A percentile compares a stretch with the other conserved stretches of the same genome.
phyloP scores from a whole-genome alignment of 2,329 filamentous ascomycete genomes.

The Neofusicoccum umdonicola region DNA sequence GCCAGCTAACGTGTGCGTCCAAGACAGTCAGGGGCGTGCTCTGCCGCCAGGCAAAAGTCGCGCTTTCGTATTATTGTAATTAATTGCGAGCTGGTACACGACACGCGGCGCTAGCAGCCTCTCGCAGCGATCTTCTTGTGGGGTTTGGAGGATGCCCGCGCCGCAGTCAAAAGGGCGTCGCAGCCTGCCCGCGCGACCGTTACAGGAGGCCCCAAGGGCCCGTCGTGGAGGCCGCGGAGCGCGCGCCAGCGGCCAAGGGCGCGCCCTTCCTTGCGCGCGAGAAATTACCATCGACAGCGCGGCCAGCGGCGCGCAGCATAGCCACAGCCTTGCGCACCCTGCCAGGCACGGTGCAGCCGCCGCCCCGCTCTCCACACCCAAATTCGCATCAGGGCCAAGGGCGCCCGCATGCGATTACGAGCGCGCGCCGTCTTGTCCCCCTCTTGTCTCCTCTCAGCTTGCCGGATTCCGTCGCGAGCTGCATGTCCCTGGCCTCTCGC shows the following conservation, averaged over 20 bases:
- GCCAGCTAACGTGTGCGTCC: conserved; percentile 2
- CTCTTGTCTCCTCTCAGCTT: background rate
- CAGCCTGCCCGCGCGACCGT: conserved; percentile 6
- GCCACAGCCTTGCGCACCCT: conserved; percentile 13
- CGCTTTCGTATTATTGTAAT: conserved; percentile 15
- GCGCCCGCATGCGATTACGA: background rate
- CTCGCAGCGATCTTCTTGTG: conserved; percentile 14
- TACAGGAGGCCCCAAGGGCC: background rate
- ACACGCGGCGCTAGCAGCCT: conserved; percentile 14
- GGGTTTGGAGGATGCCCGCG: conserved; percentile 10
- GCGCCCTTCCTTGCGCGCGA: conserved; percentile 9
- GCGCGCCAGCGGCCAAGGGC: background rate
- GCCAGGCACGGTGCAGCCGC: conserved; percentile 4
- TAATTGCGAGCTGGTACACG: conserved; percentile 8
- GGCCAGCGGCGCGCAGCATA: conserved; percentile 7
- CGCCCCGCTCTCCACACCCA: conserved; percentile 11
- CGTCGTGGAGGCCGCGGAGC: background rate
- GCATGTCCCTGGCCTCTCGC: background rate
- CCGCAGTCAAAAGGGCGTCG: background rate
- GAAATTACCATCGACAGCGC: conserved; percentile 14
- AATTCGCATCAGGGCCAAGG: background rate
- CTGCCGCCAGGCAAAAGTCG: conserved; percentile 7
- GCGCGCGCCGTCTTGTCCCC: conserved; percentile 1
- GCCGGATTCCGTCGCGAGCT: background rate
- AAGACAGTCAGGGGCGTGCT: conserved; percentile 14